Evolutionary conservation across 176 grass and related monocot species (phyloP), one percentile per base, ranked within the genome.

Genomic region (Phoenix dactylifera): DNA sequence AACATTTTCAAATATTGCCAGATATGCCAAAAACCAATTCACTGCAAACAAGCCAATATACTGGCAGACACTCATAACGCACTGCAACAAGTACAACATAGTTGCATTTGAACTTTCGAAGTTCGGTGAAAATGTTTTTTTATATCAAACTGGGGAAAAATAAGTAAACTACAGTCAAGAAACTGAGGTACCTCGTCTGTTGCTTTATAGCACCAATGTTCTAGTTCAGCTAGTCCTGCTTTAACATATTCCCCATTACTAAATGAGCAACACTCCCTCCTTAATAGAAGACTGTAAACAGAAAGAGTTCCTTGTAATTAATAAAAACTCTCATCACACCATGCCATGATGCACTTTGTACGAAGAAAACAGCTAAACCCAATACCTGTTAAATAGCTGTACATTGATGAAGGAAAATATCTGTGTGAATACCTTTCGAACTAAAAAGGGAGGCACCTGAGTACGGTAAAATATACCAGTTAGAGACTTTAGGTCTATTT

Each of bases 381-480:
- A 76, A 69, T 79, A 92, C 87, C 93, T 98, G 73, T 98, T 98
- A 81, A 98, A 98, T 72, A 98, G 68, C 50, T 92, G 87, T 65
- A 98, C 93, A 5, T 98, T 98, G 57, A 98, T 92, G 82, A 86
- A 98, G 49, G 93, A 91, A 76, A 92, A 98, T 88, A 98, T 98
- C 74, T 92, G 93, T 75, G 82, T 85, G 78, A 98, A 98, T 55
- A 98, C 84, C 72, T 98, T 98, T 69, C 87, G 65, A 32, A 98
- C 93, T 78, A 98, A 98, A 77, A 98, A 98, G 55, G 93, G 93
- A 72, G 93, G 87, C 77, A 98, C 93, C 93, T 98, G 68, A 51
- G 66, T 22, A 9, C 58, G 65, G 4, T 75, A 63, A 22, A 25
- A 59, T 49, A 67, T 23, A 35, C 1, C 61, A 24, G 26, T 29